Percentiles rank a stretch among this genome's conserved stretches.
phyloP scores from a whole-genome alignment of 495 filamentous ascomycete species.

The Tuber umbilicatum region DNA sequence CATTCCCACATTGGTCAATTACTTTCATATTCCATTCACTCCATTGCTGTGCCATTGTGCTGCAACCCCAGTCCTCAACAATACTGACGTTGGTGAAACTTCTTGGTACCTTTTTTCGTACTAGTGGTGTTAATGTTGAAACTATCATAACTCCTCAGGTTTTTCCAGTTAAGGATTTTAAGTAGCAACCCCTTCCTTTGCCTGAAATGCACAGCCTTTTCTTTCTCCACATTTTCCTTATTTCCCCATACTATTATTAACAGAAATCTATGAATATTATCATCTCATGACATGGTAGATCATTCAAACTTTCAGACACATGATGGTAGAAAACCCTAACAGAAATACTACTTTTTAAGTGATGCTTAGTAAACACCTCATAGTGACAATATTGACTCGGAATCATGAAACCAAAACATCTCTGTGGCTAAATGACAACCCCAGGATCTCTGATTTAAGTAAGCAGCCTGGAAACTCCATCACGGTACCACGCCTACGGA shows the following conservation, averaged over 20 bases:
- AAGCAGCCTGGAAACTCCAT: neutral
- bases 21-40: too few relatives aligned
- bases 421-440: neutral
- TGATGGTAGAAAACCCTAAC: neutral
- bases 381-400: neutral
- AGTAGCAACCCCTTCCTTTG: neutral
- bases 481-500: neutral
- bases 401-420: neutral
- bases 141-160: neutral
- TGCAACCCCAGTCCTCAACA: too few relatives aligned
- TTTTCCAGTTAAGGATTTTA: neutral
- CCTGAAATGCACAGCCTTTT: neutral
- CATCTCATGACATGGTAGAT: neutral
- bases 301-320: neutral
- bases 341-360: neutral
- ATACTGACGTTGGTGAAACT: too few relatives aligned
- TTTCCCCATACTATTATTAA: neutral
- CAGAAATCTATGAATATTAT: neutral
- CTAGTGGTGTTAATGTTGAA: too few relatives aligned
- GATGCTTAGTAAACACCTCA: neutral
- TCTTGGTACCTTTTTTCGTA: too few relatives aligned
- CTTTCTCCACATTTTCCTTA: neutral
- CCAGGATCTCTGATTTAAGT: too few relatives aligned
- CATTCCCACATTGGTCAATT: too few relatives aligned
- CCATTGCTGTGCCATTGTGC: too few relatives aligned